Evolutionary conservation across 257 asterid genomes (phyloP).

Genomic region (Solanum etuberosum): DNA sequence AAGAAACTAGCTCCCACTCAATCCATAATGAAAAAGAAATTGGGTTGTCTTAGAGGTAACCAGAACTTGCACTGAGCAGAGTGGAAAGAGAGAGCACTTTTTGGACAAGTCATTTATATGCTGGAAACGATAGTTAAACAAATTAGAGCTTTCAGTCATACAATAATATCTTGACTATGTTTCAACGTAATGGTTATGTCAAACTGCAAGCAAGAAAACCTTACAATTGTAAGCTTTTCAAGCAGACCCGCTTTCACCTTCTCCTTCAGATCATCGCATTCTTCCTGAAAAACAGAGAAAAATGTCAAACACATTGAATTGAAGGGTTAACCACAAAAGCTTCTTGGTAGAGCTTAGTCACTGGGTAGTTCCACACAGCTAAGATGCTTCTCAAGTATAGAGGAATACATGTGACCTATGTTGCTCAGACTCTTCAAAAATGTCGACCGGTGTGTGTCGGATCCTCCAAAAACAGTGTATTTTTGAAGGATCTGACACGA

Average conservation of each 20-base stretch:
- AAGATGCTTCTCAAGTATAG: background rate
- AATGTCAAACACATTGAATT: background rate
- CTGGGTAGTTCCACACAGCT: background rate
- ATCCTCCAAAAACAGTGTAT: no score
- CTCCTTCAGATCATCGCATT: slow-evolving; percentile 45
- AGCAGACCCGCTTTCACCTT: slow-evolving; percentile 49
- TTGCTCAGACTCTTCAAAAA: no score
- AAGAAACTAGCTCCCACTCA: background rate
- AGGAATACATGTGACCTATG: background rate
- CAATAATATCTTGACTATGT: background rate
- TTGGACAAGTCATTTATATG: background rate
- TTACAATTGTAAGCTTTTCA: slow-evolving; percentile 65
- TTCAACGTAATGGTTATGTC: background rate
- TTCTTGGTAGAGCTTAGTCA: background rate
- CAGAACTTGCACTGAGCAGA: background rate
- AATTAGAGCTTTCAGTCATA: background rate
- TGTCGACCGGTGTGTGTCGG: no score
- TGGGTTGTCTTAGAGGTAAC: background rate
- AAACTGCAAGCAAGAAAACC: slow-evolving; percentile 9
- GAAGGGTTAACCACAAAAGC: background rate
- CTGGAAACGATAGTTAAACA: background rate
- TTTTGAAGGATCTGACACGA: no score
- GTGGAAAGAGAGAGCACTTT: background rate
- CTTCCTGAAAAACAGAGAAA: slow-evolving; percentile 38
- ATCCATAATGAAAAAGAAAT: background rate